A percentile compares a stretch with the other conserved stretches of the same genome.
These are phyloP conservation scores for Dentipellis fragilis DNA, from an alignment of 768 basidiomycete genomes.

Conservation along the genomic window DNA sequence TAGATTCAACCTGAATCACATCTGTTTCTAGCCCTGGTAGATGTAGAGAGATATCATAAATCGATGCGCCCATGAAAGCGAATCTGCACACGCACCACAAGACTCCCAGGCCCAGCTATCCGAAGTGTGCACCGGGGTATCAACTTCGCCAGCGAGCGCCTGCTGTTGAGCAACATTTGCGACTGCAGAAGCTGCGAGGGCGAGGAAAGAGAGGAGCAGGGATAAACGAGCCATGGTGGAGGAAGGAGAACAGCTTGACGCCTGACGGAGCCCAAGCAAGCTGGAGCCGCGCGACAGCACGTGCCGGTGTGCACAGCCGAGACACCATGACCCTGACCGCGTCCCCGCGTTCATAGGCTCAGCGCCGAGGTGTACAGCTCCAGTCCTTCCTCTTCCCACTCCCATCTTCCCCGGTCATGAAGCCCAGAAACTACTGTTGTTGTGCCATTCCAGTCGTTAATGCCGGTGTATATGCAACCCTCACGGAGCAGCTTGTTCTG, in stretches of 20 bases:
- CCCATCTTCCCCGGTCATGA: conserved; percentile 32
- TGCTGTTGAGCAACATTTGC: conserved; percentile 24
- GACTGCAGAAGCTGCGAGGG: conserved; percentile 16
- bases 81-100: conserved; percentile 54
- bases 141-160: conserved; percentile 15
- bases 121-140: conserved; percentile 22
- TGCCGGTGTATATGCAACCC: conserved; percentile 74
- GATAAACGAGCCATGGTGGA: conserved; percentile 18
- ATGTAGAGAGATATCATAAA: conserved; percentile 4
- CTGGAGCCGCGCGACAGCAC: too few species aligned
- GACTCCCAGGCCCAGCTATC: conserved; percentile 56
- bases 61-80: not conserved
- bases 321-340: too few species aligned
- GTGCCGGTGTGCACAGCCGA: too few species aligned
- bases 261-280: not conserved
- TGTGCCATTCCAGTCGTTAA: conserved; percentile 89
- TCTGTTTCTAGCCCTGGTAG: conserved; percentile 34
- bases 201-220: conserved; percentile 20
- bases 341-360: too few species aligned
- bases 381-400: not conserved
- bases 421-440: conserved; percentile 82
- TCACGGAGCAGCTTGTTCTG: conserved; percentile 67
- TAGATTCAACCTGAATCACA: conserved; percentile 55
- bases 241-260: conserved; percentile 6
- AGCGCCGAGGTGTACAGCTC: not conserved